Base-by-base conservation (phyloP, 1,139 yeast species). In the Blastobotrys illinoisensis region DNA sequence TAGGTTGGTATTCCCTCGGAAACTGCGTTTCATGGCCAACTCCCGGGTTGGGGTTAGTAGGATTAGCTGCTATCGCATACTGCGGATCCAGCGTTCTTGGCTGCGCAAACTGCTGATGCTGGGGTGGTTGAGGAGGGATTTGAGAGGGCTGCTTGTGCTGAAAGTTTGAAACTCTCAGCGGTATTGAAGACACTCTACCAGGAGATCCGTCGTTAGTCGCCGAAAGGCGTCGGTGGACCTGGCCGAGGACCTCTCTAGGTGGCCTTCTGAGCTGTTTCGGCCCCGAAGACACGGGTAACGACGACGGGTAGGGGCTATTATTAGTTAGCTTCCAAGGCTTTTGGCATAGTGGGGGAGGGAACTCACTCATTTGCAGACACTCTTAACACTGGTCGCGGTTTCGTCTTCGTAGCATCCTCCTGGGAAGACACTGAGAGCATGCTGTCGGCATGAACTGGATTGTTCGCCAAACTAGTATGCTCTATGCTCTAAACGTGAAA, bases 241-340 rank as follows among this genome's bases (percentile, higher is more conserved):
- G 59, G 21, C 56, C 61, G 11, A 62, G 56, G 19, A 62, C 60
- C 24, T 63, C 65, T 4, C 63, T 59, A 3, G 65, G 60, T 14
- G 60, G 58, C 36, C 63, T 49, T 23, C 55, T 54, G 1, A 47
- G 14, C 36, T 53, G 46, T 4, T 43, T 51, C 23, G 49, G 26
- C 18, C 55, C 32, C 20, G 58, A 50, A 7, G 61, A 49, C 9
- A 59, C 56, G 14, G 62, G 62, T 20, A 59, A 48, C 18, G 62
- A 59, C 5, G 63, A 59, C 19, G 61, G 59, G 21, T 54, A 58
- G 26, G 53, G 53, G 47, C 46, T 49, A 13, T 24, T 16, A 6
- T 23, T 46, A 11, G 32, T 20, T 21, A 32, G 44, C 19, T 32
- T 47, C n/a, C 18, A 18, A 18, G 20, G 14, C 6, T 21, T 21